phyloP scores from a whole-genome alignment of 441 rosid species.

The Geranium incanum region DNA sequence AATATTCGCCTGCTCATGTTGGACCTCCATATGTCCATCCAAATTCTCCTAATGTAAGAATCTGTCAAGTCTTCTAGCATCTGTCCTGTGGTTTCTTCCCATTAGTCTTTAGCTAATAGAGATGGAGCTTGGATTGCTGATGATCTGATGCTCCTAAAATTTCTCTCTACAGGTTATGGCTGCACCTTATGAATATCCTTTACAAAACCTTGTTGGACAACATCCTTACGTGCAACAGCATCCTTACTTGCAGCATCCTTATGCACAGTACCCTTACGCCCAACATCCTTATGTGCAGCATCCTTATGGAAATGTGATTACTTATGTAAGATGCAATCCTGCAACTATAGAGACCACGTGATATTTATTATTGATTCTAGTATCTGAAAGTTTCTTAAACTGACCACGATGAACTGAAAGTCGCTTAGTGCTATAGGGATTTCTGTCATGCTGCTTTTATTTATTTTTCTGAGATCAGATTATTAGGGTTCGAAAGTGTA shows the following conservation, averaged over 20 bases:
- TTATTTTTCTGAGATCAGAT: not conserved
- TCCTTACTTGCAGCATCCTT: conserved; percentile 47
- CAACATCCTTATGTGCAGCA: not conserved
- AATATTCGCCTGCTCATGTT: conserved; percentile 51
- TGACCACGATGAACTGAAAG: not conserved
- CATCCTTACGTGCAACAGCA: not conserved
- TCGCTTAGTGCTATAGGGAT: not conserved
- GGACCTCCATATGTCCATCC: conserved; percentile 51
- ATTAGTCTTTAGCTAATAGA: conserved; percentile 1
- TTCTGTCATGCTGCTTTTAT: not conserved
- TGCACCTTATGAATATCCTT: conserved; percentile 26
- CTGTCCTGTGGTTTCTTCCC: not conserved
- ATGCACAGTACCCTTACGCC: conserved; percentile 28
- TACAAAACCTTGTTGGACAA: not conserved
- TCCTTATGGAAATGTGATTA: conserved; percentile 17
- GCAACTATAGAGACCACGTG: not conserved
- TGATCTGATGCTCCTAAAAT: conserved; percentile 19
- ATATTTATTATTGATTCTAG: not conserved
- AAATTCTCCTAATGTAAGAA: conserved; percentile 52
- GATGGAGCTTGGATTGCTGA: conserved; percentile 2
- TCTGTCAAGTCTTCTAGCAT: conserved; percentile 8
- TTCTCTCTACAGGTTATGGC: conserved; percentile 48
- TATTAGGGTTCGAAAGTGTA: not conserved
- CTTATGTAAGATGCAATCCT: conserved; percentile 48
- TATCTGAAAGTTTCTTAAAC: not conserved